Base-by-base conservation (phyloP, 805 yeast genomes). In the Metschnikowia anglica region DNA sequence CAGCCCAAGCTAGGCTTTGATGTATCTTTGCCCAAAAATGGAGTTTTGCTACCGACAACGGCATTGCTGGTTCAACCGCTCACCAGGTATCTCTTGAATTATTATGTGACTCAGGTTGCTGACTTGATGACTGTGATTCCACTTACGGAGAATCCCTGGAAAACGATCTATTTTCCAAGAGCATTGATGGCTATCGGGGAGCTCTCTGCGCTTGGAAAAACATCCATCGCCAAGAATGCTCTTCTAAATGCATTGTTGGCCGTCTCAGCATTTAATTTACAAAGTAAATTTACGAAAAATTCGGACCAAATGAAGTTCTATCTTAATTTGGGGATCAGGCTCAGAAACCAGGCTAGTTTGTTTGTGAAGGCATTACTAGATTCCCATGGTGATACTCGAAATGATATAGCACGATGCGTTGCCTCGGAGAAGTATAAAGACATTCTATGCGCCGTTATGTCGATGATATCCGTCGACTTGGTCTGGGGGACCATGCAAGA, bases 401-500 rank as follows among this genome's bases (percentile, higher is more conserved):
- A 63, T 16, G 57, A 76, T 58, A 47, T 76, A 56, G 60, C 80
- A 72, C 56, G 74, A 69, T 44, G 72, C 68, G 52, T 66, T 47
- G 41, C 87, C 15, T 62, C 65, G 29, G 75, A 85, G 55, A 84
- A 85, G 59, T 88, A 88, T 61, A 88, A 88, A 58, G 96, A 88
- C 58, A 85, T 87, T 4, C 61, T 88, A 20, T 85, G 88, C 38
- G 93, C 95, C 0, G 81, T 86, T 17, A 72, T 88, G 60, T 82
- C 93, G 2, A 86, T 88, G 95, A 87, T 83, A 36, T 81, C 90
- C 5, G 85, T 88, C 39, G 96, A 88, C 64, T 82, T 87, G 39
- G 90, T 87, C 12, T 85, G 95, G 88, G 96, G 96, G 2, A 81
- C 91, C 1, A 85, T 86, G 90, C 82, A 85, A 42, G 93, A 85